phyloP scores from a whole-genome alignment of 495 filamentous ascomycete genomes.

The Darksidea phi region DNA sequence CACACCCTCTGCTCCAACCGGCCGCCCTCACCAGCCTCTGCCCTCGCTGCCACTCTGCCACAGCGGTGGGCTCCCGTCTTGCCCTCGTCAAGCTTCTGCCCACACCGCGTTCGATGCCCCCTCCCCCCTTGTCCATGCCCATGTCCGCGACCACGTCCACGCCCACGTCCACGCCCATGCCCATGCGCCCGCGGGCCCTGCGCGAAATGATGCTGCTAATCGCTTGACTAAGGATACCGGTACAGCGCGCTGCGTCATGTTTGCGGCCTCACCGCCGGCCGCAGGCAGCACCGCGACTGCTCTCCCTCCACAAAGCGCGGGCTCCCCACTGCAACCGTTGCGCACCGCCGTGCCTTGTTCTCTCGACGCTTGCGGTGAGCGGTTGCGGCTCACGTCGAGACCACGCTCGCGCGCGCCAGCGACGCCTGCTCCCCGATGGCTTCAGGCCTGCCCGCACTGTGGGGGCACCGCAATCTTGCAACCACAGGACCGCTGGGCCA shows the following conservation, averaged over 20 bases:
- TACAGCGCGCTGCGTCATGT: slow-evolving; percentile 5
- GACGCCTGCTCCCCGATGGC: neutral
- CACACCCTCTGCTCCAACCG: slow-evolving; percentile 22
- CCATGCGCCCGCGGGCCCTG: neutral
- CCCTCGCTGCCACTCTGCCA: neutral
- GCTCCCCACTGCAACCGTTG: slow-evolving; percentile 5
- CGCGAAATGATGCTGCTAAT: slow-evolving; percentile 3
- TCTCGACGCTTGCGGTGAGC: neutral
- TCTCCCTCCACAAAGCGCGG: neutral
- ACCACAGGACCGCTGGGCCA: neutral
- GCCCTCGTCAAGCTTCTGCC: slow-evolving; percentile 22
- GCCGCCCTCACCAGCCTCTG: slow-evolving; percentile 11
- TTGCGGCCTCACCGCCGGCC: slow-evolving; percentile 24
- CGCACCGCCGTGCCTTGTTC: neutral
- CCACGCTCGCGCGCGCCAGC: neutral
- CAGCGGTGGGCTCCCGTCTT: neutral
- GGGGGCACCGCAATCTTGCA: slow-evolving; percentile 15
- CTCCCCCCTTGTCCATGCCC: too few species aligned
- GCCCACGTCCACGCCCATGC: neutral
- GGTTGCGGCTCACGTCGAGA: neutral
- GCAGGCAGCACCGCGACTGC: slow-evolving; percentile 21
- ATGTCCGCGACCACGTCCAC: too few species aligned
- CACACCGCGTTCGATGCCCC: slow-evolving; percentile 28
- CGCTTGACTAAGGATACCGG: slow-evolving; percentile 18
- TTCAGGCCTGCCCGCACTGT: slow-evolving; percentile 29